Percentiles rank a stretch among this genome's conserved stretches.
Conservation (phyloP, 208 protist genomes). For the Leishmania tropica region DNA sequence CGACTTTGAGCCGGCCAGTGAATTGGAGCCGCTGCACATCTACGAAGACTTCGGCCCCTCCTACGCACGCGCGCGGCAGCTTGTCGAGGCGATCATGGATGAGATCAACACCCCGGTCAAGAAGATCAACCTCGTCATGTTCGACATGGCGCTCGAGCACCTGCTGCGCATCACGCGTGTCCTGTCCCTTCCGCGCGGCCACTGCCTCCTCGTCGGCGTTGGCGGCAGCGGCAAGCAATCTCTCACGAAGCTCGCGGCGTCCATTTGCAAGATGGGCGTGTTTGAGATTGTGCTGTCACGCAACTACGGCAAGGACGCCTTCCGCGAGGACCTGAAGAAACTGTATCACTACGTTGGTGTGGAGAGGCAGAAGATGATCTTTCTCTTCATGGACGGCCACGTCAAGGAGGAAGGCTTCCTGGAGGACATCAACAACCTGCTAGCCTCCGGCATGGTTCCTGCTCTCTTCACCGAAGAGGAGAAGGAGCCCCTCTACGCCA, state of each 20-base stretch:
- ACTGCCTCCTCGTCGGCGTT: slow-evolving; percentile 98
- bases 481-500: slow-evolving; percentile 95
- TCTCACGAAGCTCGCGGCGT: slow-evolving; percentile 95
- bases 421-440: slow-evolving; percentile 99
- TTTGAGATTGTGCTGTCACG: slow-evolving; percentile 98
- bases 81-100: slow-evolving; percentile 95
- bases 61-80: slow-evolving; percentile 61
- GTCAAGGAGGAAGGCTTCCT: slow-evolving; percentile 98
- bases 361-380: slow-evolving; percentile 93
- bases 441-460: slow-evolving; percentile 98
- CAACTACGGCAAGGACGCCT: slow-evolving; percentile 97
- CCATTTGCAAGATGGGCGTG: slow-evolving; percentile 93
- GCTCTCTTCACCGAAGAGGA: slow-evolving; percentile 98
- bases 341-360: slow-evolving; percentile 95
- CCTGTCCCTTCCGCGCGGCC: slow-evolving; percentile 95
- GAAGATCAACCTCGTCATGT: slow-evolving; percentile 98
- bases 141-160: slow-evolving; percentile 98
- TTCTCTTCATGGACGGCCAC: slow-evolving; percentile 99
- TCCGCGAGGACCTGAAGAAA: slow-evolving; percentile 98
- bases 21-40: slow-evolving; percentile 76
- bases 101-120: slow-evolving; percentile 94
- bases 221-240: slow-evolving; percentile 98
- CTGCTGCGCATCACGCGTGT: slow-evolving; percentile 97
- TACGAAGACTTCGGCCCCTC: slow-evolving; percentile 95
- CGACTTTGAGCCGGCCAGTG: slow-evolving; percentile 87